phyloP scores from a whole-genome alignment of 2,329 filamentous ascomycete species.

The Diaporthe destruens region DNA sequence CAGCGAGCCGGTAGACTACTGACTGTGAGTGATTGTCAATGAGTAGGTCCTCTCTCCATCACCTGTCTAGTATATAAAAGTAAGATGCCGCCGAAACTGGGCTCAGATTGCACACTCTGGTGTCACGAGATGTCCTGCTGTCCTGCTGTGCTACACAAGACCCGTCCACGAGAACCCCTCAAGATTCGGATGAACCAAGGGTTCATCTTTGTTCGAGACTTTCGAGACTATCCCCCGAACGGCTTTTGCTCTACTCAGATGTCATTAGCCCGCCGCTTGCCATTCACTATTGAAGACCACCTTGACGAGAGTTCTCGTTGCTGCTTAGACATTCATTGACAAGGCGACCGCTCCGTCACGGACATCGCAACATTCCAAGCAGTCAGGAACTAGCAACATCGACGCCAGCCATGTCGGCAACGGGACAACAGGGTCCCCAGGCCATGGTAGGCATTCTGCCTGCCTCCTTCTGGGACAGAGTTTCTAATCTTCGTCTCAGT shows the following conservation, averaged over 20 bases:
- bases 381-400: not conserved
- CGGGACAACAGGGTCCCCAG: slow-evolving; percentile 4
- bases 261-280: not conserved
- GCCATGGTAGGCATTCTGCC: slow-evolving; percentile 14
- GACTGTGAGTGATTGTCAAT: not conserved
- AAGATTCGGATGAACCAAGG: not conserved
- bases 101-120: not conserved
- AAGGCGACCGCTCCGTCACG: not conserved
- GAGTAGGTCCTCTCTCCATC: not conserved
- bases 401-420: slow-evolving; percentile 5
- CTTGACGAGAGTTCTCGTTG: not conserved
- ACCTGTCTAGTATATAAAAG: not conserved
- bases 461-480: not conserved
- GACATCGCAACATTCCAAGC: not conserved
- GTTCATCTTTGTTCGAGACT: slow-evolving; percentile 9
- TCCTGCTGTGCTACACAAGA: not conserved
- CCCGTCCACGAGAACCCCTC: not conserved
- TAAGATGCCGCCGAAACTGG: not conserved
- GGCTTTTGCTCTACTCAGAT: slow-evolving; percentile 11
- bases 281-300: not conserved
- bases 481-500: not conserved
- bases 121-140: not conserved
- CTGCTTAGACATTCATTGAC: not conserved
- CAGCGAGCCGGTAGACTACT: not conserved
- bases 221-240: slow-evolving; percentile 26